phyloP scores from a whole-genome alignment of 179 eudicot genomes.

The Spergularia azorica region DNA sequence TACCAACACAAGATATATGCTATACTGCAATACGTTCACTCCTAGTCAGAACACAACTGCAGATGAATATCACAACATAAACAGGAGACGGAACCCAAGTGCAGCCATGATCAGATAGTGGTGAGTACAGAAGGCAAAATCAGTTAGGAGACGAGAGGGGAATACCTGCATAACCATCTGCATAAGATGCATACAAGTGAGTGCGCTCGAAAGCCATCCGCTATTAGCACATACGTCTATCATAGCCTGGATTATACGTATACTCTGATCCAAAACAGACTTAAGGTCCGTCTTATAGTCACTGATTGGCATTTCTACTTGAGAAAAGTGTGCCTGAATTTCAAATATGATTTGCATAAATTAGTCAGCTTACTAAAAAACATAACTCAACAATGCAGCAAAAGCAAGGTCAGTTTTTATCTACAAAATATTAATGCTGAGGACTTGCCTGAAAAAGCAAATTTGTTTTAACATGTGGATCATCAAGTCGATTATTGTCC shows the following conservation, averaged over 20 bases:
- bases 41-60: too few species aligned
- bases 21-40: too few species aligned
- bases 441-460: conserved; percentile 76
- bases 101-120: neutral
- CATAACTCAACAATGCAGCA: neutral
- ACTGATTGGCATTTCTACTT: conserved; percentile 82
- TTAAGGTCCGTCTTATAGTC: conserved; percentile 93
- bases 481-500: conserved; percentile 90
- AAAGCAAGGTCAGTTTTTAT: neutral
- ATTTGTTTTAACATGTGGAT: conserved; percentile 97
- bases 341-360: conserved; percentile 12
- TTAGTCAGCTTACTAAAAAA: neutral
- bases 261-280: conserved; percentile 98
- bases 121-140: neutral
- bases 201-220: conserved; percentile 95
- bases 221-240: conserved; percentile 97
- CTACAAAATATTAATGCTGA: neutral
- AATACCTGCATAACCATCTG: conserved; percentile 99
- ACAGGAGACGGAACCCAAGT: neutral
- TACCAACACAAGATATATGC: too few species aligned
- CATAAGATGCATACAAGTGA: conserved; percentile 90
- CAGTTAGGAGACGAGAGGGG: conserved; percentile 1
- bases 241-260: conserved; percentile 97
- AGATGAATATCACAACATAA: too few species aligned
- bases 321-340: conserved; percentile 95